Conservation (phyloP, 371 early-diverging fungal genomes). For the Blakeslea trispora region DNA sequence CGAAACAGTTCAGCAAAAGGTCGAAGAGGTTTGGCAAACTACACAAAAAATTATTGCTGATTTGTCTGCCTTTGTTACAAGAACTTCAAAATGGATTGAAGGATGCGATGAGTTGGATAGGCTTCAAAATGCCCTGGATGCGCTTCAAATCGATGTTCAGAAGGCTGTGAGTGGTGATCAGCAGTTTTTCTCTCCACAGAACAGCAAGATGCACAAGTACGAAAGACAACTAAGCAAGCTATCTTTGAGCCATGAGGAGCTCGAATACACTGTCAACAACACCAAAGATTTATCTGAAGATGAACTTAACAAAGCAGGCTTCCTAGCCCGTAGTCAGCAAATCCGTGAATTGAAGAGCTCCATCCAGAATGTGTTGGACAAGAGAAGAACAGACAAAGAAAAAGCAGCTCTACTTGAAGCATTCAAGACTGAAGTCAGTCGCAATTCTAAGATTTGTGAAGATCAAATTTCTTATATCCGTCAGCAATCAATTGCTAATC, state of each 20-base stretch:
- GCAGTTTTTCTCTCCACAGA: conserved; percentile 4
- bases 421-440: conserved; percentile 23
- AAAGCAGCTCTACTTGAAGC: conserved; percentile 18
- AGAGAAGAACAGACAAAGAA: conserved; percentile 33
- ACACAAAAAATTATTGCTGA: conserved; percentile 11
- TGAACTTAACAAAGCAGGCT: conserved; percentile 17
- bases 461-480: conserved; percentile 42
- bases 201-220: conserved; percentile 20
- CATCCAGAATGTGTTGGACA: conserved; percentile 21
- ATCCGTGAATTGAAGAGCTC: conserved; percentile 1
- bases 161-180: background rate
- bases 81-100: conserved; percentile 28
- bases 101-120: conserved; percentile 25
- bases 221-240: conserved; percentile 14
- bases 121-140: conserved; percentile 14
- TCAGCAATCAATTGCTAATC: conserved; percentile 41
- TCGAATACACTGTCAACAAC: conserved; percentile 23
- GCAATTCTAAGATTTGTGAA: conserved; percentile 33
- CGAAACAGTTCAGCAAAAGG: conserved; percentile 24
- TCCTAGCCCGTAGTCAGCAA: conserved; percentile 19
- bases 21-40: conserved; percentile 23
- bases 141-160: conserved; percentile 16
- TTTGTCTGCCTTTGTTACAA: conserved; percentile 20
- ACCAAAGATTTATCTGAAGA: conserved; percentile 22
- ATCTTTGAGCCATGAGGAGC: conserved; percentile 21